Percentiles rank a stretch among this genome's conserved stretches.
phyloP scores from a whole-genome alignment of 306 rosid species.

The Dalbergia cultrata region DNA sequence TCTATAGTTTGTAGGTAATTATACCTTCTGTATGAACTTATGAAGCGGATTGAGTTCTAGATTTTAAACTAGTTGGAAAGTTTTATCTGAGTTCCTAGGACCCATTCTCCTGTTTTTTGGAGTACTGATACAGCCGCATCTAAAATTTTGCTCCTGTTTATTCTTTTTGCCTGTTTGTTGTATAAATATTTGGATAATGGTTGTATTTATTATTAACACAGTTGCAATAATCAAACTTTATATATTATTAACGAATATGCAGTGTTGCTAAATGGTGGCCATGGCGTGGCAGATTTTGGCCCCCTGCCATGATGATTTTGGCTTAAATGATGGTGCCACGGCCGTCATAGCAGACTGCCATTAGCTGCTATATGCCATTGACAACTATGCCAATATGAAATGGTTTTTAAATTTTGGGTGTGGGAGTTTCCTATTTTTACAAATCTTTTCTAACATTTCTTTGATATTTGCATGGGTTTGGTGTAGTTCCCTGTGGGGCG shows the following conservation, averaged over 20 bases:
- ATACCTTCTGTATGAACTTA: background rate
- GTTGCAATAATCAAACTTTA: no score
- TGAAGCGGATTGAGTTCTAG: background rate
- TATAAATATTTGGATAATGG: no score
- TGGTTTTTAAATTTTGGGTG: background rate
- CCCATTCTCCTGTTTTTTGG: background rate
- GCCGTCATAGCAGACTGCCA: no score
- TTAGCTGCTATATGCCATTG: no score
- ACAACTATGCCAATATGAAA: background rate
- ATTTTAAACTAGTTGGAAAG: background rate
- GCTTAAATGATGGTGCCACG: no score
- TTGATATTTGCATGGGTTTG: background rate
- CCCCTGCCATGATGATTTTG: no score
- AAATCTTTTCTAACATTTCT: background rate
- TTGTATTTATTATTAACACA: no score
- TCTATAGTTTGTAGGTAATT: background rate
- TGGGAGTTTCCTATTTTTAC: background rate
- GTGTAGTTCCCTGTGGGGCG: slow-evolving; percentile 94
- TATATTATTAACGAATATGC: no score
- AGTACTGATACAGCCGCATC: no score
- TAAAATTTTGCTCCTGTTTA: background rate
- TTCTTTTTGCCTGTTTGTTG: no score
- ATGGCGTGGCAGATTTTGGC: no score
- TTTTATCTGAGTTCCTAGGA: background rate
- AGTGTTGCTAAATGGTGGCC: no score